Conservation (phyloP, 257 asterid genomes). For the Cordia subcordata region DNA sequence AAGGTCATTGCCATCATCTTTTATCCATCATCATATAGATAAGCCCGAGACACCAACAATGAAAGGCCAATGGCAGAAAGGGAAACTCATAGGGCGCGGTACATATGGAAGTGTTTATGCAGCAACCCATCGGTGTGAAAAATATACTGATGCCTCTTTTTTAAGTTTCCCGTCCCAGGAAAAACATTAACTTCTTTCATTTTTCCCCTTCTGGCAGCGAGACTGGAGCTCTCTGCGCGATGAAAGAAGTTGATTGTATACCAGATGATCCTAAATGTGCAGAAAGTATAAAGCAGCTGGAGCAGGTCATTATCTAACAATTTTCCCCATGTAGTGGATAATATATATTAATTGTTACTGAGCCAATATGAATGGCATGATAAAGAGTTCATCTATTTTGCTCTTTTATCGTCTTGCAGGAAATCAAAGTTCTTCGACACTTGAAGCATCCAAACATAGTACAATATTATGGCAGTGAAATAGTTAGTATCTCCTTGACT, state of each 20-base stretch:
- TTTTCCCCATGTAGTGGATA: slow-evolving; percentile 15
- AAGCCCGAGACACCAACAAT: slow-evolving; percentile 33
- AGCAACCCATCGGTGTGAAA: slow-evolving; percentile 67
- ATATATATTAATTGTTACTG: too few species aligned
- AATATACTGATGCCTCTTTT: slow-evolving; percentile 1
- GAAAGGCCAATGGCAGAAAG: slow-evolving; percentile 76
- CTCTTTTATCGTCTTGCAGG: slow-evolving; percentile 37
- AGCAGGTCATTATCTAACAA: slow-evolving; percentile 53
- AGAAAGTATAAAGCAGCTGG: slow-evolving; percentile 72
- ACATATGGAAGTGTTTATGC: slow-evolving; percentile 81
- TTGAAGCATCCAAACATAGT: slow-evolving; percentile 83
- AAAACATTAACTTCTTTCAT: slow-evolving; percentile 2
- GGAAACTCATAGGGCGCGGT: slow-evolving; percentile 74
- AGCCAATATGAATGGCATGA: neutral
- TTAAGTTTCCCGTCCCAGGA: slow-evolving; percentile 10
- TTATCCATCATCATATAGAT: slow-evolving; percentile 32
- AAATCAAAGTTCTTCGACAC: slow-evolving; percentile 67
- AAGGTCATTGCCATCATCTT: slow-evolving; percentile 33
- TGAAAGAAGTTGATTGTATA: slow-evolving; percentile 79
- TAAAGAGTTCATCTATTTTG: slow-evolving; percentile 10
- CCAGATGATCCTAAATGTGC: slow-evolving; percentile 64
- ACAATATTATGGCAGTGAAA: slow-evolving; percentile 74
- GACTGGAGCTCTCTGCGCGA: slow-evolving; percentile 86
- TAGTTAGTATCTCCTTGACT: slow-evolving; percentile 39
- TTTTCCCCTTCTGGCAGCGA: slow-evolving; percentile 40